These are phyloP conservation scores for Yamadazyma conglobata DNA, from an alignment of 1,139 yeast genomes.

Conservation along the genomic window DNA sequence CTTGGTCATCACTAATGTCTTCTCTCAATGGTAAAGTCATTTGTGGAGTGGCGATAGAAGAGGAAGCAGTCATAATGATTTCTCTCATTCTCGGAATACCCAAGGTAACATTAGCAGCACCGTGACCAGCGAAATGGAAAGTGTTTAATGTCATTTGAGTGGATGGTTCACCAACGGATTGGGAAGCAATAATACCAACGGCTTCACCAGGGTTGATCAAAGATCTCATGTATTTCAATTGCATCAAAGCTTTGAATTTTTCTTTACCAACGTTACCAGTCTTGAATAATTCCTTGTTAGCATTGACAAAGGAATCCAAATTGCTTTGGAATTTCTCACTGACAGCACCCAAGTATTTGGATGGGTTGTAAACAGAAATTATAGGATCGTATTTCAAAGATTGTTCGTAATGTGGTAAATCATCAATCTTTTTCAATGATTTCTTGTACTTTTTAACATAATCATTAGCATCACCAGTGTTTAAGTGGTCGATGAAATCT, in stretches of 20 bases:
- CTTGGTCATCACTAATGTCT: slow-evolving; percentile 80
- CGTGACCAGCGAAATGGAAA: slow-evolving; percentile 99
- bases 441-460: slow-evolving; percentile 84
- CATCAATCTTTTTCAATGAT: slow-evolving; percentile 62
- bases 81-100: slow-evolving; percentile 99
- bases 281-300: slow-evolving; percentile 53
- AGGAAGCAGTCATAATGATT: slow-evolving; percentile 98
- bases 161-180: slow-evolving; percentile 98
- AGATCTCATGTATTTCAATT: slow-evolving; percentile 96
- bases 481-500: slow-evolving; percentile 51
- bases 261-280: slow-evolving; percentile 64
- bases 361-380: slow-evolving; percentile 78
- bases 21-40: slow-evolving; percentile 85
- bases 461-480: slow-evolving; percentile 74
- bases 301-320: slow-evolving; percentile 64
- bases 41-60: slow-evolving; percentile 94
- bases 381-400: slow-evolving; percentile 81
- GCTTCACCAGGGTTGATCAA: slow-evolving; percentile 95
- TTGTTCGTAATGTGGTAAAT: slow-evolving; percentile 62
- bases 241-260: slow-evolving; percentile 96
- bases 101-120: slow-evolving; percentile 98
- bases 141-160: slow-evolving; percentile 99
- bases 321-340: slow-evolving; percentile 85
- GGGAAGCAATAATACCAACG: slow-evolving; percentile 97
- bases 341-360: slow-evolving; percentile 87